phyloP scores from a whole-genome alignment of 352 stramenopile species.

The Pythium apleroticum region DNA sequence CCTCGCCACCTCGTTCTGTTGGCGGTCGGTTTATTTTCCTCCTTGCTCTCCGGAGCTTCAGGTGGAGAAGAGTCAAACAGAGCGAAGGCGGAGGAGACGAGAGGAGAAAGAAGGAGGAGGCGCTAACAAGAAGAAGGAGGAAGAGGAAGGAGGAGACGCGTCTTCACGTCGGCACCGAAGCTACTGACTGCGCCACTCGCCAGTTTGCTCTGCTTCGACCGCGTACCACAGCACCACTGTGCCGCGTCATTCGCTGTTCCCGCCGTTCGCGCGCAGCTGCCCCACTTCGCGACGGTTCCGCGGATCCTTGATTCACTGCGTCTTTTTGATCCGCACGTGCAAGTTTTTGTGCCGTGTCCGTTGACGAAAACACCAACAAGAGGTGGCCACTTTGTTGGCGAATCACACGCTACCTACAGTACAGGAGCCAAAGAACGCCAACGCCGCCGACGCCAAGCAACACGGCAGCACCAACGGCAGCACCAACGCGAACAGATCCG shows the following conservation, averaged over 20 bases:
- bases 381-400: slow-evolving; percentile 1
- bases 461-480: slow-evolving; percentile 13
- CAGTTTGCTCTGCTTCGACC: not conserved
- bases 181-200: not conserved
- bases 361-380: not conserved
- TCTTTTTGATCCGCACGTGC: not conserved
- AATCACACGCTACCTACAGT: slow-evolving; percentile 1
- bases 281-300: slow-evolving; percentile 4
- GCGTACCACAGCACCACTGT: not conserved
- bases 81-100: not conserved
- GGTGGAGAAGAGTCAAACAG: slow-evolving; percentile 23
- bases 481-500: slow-evolving; percentile 5
- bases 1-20: slow-evolving; percentile 2
- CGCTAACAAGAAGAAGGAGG: slow-evolving; percentile 2
- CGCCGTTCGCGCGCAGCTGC: not conserved
- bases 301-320: not conserved
- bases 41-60: slow-evolving; percentile 21
- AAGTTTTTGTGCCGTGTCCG: slow-evolving; percentile 3
- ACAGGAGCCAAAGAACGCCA: slow-evolving; percentile 31
- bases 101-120: not conserved
- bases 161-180: not conserved
- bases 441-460: not conserved
- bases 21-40: slow-evolving; percentile 3
- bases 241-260: not conserved
- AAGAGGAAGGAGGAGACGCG: not conserved